Conservation (phyloP, 2,329 filamentous ascomycete species). For the Fusarium nygamai region DNA sequence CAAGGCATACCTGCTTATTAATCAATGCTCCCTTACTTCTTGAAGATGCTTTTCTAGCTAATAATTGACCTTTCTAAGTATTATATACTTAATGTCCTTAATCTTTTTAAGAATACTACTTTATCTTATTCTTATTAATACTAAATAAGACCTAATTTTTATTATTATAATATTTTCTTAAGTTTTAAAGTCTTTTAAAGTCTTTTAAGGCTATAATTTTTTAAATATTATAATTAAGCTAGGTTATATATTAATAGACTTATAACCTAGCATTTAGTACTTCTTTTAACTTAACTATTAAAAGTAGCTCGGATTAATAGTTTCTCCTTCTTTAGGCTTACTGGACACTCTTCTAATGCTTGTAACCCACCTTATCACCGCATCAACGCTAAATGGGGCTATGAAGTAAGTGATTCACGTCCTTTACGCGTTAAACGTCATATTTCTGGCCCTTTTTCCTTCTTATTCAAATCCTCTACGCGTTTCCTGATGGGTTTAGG, state of each 20-base stretch:
- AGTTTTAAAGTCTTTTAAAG: not conserved
- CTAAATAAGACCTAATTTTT: not conserved
- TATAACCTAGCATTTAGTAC: not conserved
- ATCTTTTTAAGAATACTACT: too few relatives aligned
- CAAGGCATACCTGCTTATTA: not conserved
- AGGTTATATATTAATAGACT: not conserved
- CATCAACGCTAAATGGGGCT: constrained; percentile 18
- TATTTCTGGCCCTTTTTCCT: not conserved
- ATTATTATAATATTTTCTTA: not conserved
- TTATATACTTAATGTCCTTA: too few relatives aligned
- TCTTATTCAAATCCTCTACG: not conserved
- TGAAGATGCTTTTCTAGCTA: not conserved
- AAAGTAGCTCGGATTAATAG: constrained; percentile 3
- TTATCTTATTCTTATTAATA: not conserved
- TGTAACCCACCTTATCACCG: constrained; percentile 13
- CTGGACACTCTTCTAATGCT: constrained; percentile 6
- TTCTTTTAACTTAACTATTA: not conserved
- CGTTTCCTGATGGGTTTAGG: constrained; percentile 41
- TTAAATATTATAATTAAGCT: too few relatives aligned
- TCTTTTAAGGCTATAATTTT: not conserved
- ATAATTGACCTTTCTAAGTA: not conserved
- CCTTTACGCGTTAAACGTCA: constrained; percentile 6
- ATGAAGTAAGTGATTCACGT: constrained; percentile 35
- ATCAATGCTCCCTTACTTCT: not conserved
- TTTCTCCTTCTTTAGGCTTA: constrained; percentile 9